Percentiles rank a stretch among this genome's conserved stretches.
Evolutionary conservation across 2,329 filamentous ascomycete genomes (phyloP).

Genomic region (Paecilomyces sp.): DNA sequence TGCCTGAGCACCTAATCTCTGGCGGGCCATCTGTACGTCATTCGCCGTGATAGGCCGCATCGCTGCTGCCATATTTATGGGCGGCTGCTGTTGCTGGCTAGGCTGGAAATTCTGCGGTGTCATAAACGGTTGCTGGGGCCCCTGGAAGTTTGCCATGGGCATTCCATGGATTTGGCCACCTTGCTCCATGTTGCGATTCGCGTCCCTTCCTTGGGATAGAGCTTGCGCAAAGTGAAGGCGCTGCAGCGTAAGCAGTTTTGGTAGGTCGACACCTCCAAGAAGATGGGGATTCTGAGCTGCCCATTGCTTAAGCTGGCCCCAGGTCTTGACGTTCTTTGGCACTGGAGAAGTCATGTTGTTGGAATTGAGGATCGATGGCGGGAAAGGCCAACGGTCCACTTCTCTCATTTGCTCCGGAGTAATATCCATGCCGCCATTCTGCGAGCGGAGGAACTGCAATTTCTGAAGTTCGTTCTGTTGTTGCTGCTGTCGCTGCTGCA

Average conservation of each 20-base stretch:
- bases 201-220: conserved; percentile 20
- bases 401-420: conserved; percentile 33
- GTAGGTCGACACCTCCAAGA: conserved; percentile 32
- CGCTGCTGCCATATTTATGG: conserved; percentile 18
- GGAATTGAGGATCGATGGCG: conserved; percentile 25
- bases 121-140: conserved; percentile 20
- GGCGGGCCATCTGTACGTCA: conserved; percentile 30
- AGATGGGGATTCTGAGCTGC: conserved; percentile 39
- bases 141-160: conserved; percentile 16
- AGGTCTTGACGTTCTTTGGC: conserved; percentile 47
- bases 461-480: conserved; percentile 24
- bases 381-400: conserved; percentile 36
- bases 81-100: conserved; percentile 18
- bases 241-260: conserved; percentile 35
- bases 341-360: conserved; percentile 28
- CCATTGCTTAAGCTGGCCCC: conserved; percentile 52
- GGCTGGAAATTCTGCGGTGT: conserved; percentile 20
- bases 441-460: conserved; percentile 25
- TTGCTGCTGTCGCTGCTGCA: conserved; percentile 26
- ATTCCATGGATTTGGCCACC: conserved; percentile 16
- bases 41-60: conserved; percentile 27
- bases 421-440: conserved; percentile 27
- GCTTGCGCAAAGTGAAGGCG: conserved; percentile 39
- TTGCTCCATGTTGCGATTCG: conserved; percentile 15
- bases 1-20: conserved; percentile 25